A percentile compares a stretch with the other conserved stretches of the same genome.
Evolutionary conservation across 2,329 filamentous ascomycete species (phyloP).

Genomic region (Orbilia oligospora): DNA sequence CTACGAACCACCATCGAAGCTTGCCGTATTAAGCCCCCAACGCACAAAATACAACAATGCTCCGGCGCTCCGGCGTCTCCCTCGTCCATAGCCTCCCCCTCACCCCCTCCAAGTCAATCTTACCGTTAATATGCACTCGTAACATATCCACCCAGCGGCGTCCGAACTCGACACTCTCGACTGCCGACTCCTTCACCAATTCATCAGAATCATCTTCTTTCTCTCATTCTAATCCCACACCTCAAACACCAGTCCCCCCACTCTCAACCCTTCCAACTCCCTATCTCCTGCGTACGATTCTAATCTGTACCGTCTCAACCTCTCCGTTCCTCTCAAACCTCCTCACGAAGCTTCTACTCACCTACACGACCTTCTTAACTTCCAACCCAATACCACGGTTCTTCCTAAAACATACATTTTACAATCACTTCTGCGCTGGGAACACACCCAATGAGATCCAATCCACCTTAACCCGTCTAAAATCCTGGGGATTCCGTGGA

Average conservation of each 20-base stretch:
- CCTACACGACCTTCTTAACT: conserved; percentile 51
- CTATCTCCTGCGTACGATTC: conserved; percentile 51
- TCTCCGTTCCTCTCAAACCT: conserved; percentile 50
- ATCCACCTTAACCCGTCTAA: conserved; percentile 76
- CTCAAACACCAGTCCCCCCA: conserved; percentile 34
- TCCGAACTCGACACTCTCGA: conserved; percentile 49
- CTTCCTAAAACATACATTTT: conserved; percentile 85
- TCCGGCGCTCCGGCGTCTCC: conserved; percentile 56
- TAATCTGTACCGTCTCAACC: conserved; percentile 55
- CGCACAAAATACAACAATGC: conserved; percentile 60
- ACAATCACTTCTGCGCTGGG: conserved; percentile 91
- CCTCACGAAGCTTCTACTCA: conserved; percentile 52
- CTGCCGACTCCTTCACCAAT: conserved; percentile 23
- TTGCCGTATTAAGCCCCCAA: not conserved
- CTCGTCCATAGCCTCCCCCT: conserved; percentile 38
- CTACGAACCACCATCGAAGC: not conserved
- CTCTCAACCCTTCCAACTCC: conserved; percentile 51
- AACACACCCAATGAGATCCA: conserved; percentile 79
- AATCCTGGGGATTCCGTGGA: conserved; percentile 82
- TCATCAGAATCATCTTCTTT: conserved; percentile 1
- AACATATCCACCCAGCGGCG: conserved; percentile 50
- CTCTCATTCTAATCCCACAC: conserved; percentile 18
- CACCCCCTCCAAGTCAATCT: conserved; percentile 33
- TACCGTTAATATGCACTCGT: conserved; percentile 41
- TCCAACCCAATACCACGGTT: conserved; percentile 78